Percentiles rank a stretch among this genome's conserved stretches.
These are phyloP conservation scores for Vanderwaltozyma polyspora DNA, from an alignment of 805 yeast genomes.

Conservation along the genomic window DNA sequence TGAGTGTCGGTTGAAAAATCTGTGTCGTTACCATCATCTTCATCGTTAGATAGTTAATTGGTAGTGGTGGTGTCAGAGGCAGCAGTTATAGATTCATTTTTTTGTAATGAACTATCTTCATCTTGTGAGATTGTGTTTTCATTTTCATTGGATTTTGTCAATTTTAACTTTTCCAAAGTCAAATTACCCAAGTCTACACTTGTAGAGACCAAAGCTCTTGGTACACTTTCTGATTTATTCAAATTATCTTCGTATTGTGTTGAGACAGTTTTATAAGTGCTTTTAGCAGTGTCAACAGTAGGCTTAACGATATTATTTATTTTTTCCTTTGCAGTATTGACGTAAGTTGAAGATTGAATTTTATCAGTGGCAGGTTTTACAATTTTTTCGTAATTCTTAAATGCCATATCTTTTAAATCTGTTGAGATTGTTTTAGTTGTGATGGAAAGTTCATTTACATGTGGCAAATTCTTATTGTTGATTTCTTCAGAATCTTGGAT, in stretches of 20 bases:
- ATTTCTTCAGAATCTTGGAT: background rate
- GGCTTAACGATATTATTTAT: slow-evolving; percentile 7
- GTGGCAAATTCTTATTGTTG: slow-evolving; percentile 11
- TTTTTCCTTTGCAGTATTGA: slow-evolving; percentile 13
- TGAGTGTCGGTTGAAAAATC: too few species aligned
- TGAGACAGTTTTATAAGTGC: slow-evolving; percentile 21
- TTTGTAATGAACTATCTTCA: too few species aligned
- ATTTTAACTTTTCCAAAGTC: slow-evolving; percentile 20
- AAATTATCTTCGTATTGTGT: slow-evolving; percentile 20
- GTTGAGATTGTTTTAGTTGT: slow-evolving; percentile 21
- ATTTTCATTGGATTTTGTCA: background rate
- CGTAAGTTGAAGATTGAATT: slow-evolving; percentile 9
- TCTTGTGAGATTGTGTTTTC: too few species aligned
- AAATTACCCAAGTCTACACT: slow-evolving; percentile 22
- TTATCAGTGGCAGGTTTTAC: slow-evolving; percentile 19
- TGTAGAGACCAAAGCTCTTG: slow-evolving; percentile 24
- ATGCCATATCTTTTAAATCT: slow-evolving; percentile 16
- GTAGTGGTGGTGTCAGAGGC: too few species aligned
- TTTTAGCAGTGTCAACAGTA: slow-evolving; percentile 13
- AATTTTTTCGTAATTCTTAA: slow-evolving; percentile 12
- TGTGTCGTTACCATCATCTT: too few species aligned
- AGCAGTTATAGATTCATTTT: too few species aligned
- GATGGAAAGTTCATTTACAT: slow-evolving; percentile 19
- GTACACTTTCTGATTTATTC: slow-evolving; percentile 21
- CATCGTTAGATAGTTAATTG: too few species aligned